These are phyloP conservation scores for Corynespora cassiicola DNA, from an alignment of 2,329 filamentous ascomycete genomes.

Conservation along the genomic window DNA sequence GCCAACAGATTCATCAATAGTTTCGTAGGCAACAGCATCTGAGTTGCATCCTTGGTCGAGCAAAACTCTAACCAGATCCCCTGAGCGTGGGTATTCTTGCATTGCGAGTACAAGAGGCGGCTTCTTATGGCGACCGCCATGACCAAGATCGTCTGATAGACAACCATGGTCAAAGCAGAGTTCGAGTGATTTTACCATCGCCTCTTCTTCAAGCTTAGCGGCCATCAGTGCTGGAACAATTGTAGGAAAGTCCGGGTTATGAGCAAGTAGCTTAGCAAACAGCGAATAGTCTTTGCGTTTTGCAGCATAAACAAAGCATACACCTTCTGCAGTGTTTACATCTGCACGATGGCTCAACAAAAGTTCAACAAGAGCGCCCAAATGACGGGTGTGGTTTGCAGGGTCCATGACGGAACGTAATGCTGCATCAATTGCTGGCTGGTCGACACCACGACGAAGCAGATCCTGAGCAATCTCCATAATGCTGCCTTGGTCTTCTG, in stretches of 20 bases:
- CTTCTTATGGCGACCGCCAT: conserved; percentile 11
- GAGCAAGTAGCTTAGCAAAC: conserved; percentile 36
- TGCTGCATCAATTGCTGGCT: conserved; percentile 23
- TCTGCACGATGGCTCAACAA: conserved; percentile 35
- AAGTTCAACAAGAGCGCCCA: conserved; percentile 24
- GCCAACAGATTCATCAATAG: conserved; percentile 57
- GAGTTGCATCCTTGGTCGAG: conserved; percentile 35
- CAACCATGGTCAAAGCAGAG: conserved; percentile 62
- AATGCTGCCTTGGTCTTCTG: conserved; percentile 3
- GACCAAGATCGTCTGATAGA: conserved; percentile 23
- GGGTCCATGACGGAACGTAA: conserved; percentile 26
- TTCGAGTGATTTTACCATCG: conserved; percentile 50
- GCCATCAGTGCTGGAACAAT: conserved; percentile 66
- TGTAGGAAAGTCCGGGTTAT: conserved; percentile 58
- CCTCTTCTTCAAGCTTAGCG: conserved; percentile 56
- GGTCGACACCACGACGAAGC: conserved; percentile 33
- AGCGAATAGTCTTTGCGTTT: conserved; percentile 22
- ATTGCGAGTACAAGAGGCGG: conserved; percentile 33
- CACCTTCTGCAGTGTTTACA: conserved; percentile 37
- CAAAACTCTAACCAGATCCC: conserved; percentile 23
- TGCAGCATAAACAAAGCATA: conserved; percentile 38
- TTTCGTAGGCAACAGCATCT: conserved; percentile 51
- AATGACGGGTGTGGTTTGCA: conserved; percentile 10
- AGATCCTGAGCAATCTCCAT: conserved; percentile 29
- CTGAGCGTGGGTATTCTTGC: conserved; percentile 31